Percentiles rank a stretch among this genome's conserved stretches.
Conservation (phyloP, 148 eudicot genomes). For the Dianthus caryophyllus region DNA sequence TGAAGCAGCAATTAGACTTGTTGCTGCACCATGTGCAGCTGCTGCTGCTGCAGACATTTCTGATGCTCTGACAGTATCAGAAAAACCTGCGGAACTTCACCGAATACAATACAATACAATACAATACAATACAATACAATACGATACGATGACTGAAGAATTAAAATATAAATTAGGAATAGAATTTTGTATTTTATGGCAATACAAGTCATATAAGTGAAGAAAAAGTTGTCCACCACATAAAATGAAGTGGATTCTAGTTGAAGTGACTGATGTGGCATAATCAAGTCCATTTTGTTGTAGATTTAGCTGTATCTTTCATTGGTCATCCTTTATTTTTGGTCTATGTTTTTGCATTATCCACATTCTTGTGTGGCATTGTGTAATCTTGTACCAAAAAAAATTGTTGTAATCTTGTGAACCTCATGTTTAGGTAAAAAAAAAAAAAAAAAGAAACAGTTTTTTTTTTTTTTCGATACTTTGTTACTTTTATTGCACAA, state of each 20-base stretch:
- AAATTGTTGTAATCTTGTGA: neutral
- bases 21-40: constrained; percentile 28
- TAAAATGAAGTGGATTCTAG: constrained; percentile 3
- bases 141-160: neutral
- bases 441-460: neutral
- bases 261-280: constrained; percentile 6
- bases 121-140: too few species aligned
- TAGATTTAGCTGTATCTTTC: neutral
- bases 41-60: constrained; percentile 24
- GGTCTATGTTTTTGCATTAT: constrained; percentile 16
- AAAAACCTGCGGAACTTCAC: constrained; percentile 9
- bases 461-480: neutral
- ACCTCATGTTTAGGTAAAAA: neutral
- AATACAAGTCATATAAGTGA: neutral
- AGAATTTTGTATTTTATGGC: neutral
- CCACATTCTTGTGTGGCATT: neutral
- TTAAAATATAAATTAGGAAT: neutral
- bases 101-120: neutral
- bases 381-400: too few species aligned
- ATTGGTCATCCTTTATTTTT: constrained; percentile 13
- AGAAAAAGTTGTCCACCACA: constrained; percentile 21
- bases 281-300: constrained; percentile 7
- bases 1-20: constrained; percentile 20
- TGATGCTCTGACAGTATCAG: constrained; percentile 3
- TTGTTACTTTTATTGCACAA: too few species aligned